Evolutionary conservation across 1,284 basidiomycete species (phyloP).

Genomic region (Ganoderma multipileum): DNA sequence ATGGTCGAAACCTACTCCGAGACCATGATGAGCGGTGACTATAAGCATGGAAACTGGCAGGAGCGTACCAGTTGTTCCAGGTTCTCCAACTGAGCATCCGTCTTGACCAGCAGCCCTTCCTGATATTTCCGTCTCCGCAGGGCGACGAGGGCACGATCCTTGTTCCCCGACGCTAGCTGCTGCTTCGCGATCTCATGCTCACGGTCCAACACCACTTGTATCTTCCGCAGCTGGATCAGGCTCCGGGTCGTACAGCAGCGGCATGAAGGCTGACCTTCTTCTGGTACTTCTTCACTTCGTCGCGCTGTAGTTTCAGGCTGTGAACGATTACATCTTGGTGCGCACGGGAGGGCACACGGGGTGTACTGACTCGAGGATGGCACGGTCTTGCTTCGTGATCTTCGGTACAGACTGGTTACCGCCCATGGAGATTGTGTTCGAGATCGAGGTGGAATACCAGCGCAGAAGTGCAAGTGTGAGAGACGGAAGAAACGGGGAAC

Average conservation of each 20-base stretch:
- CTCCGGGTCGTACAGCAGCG: background rate
- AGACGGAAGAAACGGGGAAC: background rate
- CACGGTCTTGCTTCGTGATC: conserved; percentile 92
- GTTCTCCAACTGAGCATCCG: conserved; percentile 89
- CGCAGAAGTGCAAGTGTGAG: background rate
- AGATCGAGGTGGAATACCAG: background rate
- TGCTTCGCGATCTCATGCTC: conserved; percentile 91
- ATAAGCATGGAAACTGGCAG: background rate
- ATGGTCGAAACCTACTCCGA: conserved; percentile 85
- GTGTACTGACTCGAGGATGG: conserved; percentile 83
- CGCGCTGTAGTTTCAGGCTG: conserved; percentile 94
- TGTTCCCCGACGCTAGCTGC: conserved; percentile 83
- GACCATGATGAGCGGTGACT: background rate
- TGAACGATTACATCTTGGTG: conserved; percentile 29
- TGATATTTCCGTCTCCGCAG: conserved; percentile 94
- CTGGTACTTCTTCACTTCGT: conserved; percentile 96
- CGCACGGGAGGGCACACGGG: conserved; percentile 39
- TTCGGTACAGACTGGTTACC: conserved; percentile 82
- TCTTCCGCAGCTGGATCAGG: conserved; percentile 52
- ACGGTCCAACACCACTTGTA: conserved; percentile 85
- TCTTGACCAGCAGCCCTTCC: conserved; percentile 86
- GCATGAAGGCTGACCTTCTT: conserved; percentile 70
- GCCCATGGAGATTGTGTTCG: conserved; percentile 56
- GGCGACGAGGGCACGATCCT: conserved; percentile 87
- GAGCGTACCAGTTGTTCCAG: conserved; percentile 86